Evolutionary conservation across 2,329 filamentous ascomycete species (phyloP).

Genomic region (Coniochaeta sp.): DNA sequence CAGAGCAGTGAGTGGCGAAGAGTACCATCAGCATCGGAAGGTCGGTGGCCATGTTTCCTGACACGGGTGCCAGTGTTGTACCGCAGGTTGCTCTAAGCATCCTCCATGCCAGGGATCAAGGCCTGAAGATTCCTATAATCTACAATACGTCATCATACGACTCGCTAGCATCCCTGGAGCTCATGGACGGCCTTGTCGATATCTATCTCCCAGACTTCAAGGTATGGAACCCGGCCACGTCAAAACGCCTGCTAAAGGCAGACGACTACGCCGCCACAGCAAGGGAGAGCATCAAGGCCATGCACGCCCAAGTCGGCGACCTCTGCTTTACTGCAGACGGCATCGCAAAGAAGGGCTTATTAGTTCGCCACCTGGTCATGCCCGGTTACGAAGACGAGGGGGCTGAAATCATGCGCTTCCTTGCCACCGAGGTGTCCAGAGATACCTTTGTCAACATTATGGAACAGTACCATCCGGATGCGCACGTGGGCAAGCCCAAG

Average conservation of each 20-base stretch:
- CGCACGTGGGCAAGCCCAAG: slow-evolving; percentile 68
- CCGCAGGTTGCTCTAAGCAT: slow-evolving; percentile 75
- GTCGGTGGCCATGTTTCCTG: not conserved
- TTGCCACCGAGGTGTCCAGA: slow-evolving; percentile 63
- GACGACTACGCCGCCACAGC: slow-evolving; percentile 68
- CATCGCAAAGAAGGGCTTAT: slow-evolving; percentile 67
- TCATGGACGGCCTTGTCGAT: slow-evolving; percentile 74
- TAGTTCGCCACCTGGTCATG: slow-evolving; percentile 80
- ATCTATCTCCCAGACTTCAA: slow-evolving; percentile 90
- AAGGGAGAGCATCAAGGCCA: slow-evolving; percentile 68
- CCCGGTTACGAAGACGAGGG: slow-evolving; percentile 71
- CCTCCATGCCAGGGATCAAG: slow-evolving; percentile 62
- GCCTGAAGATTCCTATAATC: slow-evolving; percentile 64
- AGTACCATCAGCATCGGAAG: not conserved
- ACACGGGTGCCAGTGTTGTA: slow-evolving; percentile 43
- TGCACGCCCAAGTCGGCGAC: slow-evolving; percentile 77
- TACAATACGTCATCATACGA: slow-evolving; percentile 85
- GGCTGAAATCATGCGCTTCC: slow-evolving; percentile 65
- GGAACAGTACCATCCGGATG: slow-evolving; percentile 79
- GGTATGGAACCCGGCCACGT: slow-evolving; percentile 61
- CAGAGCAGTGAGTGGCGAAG: slow-evolving; percentile 50
- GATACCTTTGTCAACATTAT: slow-evolving; percentile 81
- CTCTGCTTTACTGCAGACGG: slow-evolving; percentile 76
- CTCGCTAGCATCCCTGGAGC: slow-evolving; percentile 59
- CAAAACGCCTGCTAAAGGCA: slow-evolving; percentile 67